Conservation (phyloP, 805 yeast genomes). For the Schwanniomyces occidentalis region DNA sequence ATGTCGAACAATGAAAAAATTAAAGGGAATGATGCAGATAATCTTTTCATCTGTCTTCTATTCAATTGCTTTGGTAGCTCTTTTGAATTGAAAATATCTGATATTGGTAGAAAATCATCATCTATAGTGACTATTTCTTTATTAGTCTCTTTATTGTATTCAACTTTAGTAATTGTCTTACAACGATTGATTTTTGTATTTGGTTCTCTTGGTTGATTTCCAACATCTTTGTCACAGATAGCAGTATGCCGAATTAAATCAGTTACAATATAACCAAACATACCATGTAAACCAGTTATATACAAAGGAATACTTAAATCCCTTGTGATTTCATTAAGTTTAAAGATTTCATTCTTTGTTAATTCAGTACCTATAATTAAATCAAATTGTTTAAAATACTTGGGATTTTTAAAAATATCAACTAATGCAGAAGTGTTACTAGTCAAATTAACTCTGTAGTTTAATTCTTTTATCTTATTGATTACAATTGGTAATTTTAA, state of each 20-base stretch:
- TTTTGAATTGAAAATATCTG: slow-evolving; percentile 32
- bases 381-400: slow-evolving; percentile 57
- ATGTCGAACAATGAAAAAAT: slow-evolving; percentile 58
- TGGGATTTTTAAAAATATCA: slow-evolving; percentile 15
- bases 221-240: slow-evolving; percentile 50
- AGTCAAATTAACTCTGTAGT: slow-evolving; percentile 69
- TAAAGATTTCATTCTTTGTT: slow-evolving; percentile 35
- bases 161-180: slow-evolving; percentile 33
- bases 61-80: slow-evolving; percentile 42
- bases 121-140: slow-evolving; percentile 43
- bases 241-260: slow-evolving; percentile 72
- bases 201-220: slow-evolving; percentile 39
- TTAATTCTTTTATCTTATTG: slow-evolving; percentile 65
- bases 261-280: slow-evolving; percentile 77
- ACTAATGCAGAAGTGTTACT: slow-evolving; percentile 36
- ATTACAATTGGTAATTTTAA: slow-evolving; percentile 55
- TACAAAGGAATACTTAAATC: slow-evolving; percentile 62
- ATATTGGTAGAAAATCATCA: slow-evolving; percentile 39
- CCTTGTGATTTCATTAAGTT: slow-evolving; percentile 60
- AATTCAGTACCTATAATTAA: slow-evolving; percentile 77
- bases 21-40: slow-evolving; percentile 60
- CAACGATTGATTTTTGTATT: slow-evolving; percentile 53
- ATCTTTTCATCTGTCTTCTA: slow-evolving; percentile 46
- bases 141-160: slow-evolving; percentile 33
- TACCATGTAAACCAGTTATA: slow-evolving; percentile 68